Evolutionary conservation across 345 rosid species (phyloP).

Genomic region (Salix arbutifolia): DNA sequence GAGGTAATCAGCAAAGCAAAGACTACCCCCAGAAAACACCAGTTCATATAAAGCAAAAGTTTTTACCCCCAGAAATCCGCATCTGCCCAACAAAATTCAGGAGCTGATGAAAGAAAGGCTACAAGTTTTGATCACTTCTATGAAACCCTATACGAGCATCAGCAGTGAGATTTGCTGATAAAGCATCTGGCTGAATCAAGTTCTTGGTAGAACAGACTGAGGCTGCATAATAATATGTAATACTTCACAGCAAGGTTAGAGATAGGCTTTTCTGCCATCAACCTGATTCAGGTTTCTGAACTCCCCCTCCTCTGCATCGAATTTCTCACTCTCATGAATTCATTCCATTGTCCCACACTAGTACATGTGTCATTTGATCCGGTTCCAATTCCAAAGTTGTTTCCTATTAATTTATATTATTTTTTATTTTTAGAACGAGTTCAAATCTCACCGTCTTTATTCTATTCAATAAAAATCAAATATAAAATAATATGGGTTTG

Average conservation of each 20-base stretch:
- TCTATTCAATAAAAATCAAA: too few species aligned
- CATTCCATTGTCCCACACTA: slow-evolving; percentile 31
- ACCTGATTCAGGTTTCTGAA: slow-evolving; percentile 38
- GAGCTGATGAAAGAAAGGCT: neutral
- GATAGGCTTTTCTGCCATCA: neutral
- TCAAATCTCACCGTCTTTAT: too few species aligned
- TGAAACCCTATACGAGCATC: neutral
- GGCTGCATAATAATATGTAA: neutral
- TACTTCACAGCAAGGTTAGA: neutral
- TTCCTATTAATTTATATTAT: neutral
- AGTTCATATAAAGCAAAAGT: neutral
- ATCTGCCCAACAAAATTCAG: neutral
- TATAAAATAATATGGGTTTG: too few species aligned
- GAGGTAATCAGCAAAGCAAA: neutral
- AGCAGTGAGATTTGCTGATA: neutral
- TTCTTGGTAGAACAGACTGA: neutral
- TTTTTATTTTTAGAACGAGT: too few species aligned
- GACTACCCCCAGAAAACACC: neutral
- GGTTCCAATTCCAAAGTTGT: slow-evolving; percentile 32
- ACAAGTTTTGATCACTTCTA: neutral
- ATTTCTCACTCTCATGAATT: slow-evolving; percentile 25
- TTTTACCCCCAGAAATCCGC: neutral
- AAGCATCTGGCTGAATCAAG: neutral
- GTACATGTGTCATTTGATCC: slow-evolving; percentile 39
- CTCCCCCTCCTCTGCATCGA: slow-evolving; percentile 23